Base-by-base conservation (phyloP, 2,329 filamentous ascomycete species). In the Bimuria novae-zelandiae region DNA sequence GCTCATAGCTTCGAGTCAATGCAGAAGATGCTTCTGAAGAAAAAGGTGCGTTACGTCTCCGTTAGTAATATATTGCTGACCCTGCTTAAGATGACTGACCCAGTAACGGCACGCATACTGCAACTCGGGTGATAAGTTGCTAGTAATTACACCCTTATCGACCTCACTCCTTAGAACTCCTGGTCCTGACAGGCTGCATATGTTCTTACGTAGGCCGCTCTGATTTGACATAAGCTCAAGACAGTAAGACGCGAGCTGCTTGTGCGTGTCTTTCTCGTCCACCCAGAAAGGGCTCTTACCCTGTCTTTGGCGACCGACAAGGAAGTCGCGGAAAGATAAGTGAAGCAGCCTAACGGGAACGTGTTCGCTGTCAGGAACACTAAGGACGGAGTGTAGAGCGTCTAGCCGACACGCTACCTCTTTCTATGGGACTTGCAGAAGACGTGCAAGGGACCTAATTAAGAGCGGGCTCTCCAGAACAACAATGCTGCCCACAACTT, bases 1-100 rank as follows among this genome's bases (percentile, higher is more conserved):
- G 40, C 74, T 74, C 2, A 79, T 65, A 27, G 74, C 71, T 51
- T 80, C 77, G 2, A 81, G 61, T 77, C 75, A 80, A 47, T 79
- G 63, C 3, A 79, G 73, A 45, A 79, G 64, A 22, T 78, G 71
- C 12, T 54, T 8, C 11, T 62, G 52, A 4, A 80, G 59, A 54
- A 80, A 80, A 0, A 45, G 1, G 45, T 76, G 55, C 5, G 68
- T 64, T 23, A 59, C 19, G 40, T 66, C 61, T 17, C 55, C 52
- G 45, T 75, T 61, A 27, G 19, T 21, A 11, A 75, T 54, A 0
- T 27, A 11, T 21, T 37, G 6, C 19, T 46, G 43, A 40, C 56
- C 68, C 25, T 63, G 49, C 54, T 57, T 25, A 10, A 62, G 54
- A 57, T 63, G 56, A 49, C 39, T 19, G 1, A 51, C 0, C 75